These are phyloP conservation scores for Teratosphaeria destructans DNA, from an alignment of 2,329 filamentous ascomycete genomes.

Conservation along the genomic window DNA sequence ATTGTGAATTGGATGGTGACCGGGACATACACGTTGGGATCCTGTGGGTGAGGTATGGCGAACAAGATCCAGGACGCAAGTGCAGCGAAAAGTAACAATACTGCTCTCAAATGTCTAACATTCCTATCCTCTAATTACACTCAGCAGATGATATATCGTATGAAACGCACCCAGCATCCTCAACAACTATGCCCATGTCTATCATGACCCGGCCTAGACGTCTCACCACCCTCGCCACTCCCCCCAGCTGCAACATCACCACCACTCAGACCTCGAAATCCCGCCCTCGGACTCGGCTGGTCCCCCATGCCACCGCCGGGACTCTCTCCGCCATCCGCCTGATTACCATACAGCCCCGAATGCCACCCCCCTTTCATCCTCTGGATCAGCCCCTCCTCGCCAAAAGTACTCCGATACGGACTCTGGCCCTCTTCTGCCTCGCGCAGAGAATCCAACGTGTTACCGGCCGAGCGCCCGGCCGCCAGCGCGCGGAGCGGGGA, in stretches of 20 bases:
- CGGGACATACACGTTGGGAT: not conserved
- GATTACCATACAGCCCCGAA: not conserved
- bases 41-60: too few species aligned
- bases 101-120: not conserved
- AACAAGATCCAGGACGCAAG: too few species aligned
- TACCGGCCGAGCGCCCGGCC: not conserved
- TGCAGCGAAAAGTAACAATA: too few species aligned
- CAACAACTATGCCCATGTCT: not conserved
- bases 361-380: not conserved
- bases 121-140: not conserved
- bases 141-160: not conserved
- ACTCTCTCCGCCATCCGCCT: not conserved
- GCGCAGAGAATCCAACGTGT: not conserved
- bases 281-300: not conserved
- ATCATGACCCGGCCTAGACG: not conserved
- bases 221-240: not conserved
- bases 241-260: not conserved
- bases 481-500: not conserved
- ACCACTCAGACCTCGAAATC: not conserved
- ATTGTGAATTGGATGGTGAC: not conserved
- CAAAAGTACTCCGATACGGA: not conserved
- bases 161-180: not conserved
- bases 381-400: not conserved
- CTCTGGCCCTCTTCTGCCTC: slow-evolving; percentile 1
- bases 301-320: not conserved